These are phyloP conservation scores for Cercospora sp. DNA, from an alignment of 2,329 filamentous ascomycete genomes.

Conservation along the genomic window DNA sequence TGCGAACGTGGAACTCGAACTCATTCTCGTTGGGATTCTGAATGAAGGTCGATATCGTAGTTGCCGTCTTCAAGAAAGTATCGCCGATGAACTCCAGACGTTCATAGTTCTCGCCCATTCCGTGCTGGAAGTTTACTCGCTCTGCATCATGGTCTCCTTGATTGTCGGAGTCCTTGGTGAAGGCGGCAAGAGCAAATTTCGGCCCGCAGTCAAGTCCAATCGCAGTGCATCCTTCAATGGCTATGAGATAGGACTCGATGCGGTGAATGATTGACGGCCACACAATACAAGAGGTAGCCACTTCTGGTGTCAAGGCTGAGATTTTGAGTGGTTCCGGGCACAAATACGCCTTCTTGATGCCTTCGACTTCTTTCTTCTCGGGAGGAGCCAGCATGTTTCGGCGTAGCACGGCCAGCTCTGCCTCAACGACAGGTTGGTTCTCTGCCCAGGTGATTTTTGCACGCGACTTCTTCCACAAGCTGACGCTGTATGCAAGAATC, in stretches of 20 bases:
- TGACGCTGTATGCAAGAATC: slow-evolving; percentile 83
- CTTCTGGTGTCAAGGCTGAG: slow-evolving; percentile 67
- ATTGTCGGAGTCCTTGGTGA: slow-evolving; percentile 91
- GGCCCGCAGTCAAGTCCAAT: slow-evolving; percentile 66
- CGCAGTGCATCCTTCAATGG: slow-evolving; percentile 68
- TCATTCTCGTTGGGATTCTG: slow-evolving; percentile 76
- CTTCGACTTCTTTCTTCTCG: slow-evolving; percentile 53
- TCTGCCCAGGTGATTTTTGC: slow-evolving; percentile 55
- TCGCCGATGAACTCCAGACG: slow-evolving; percentile 91
- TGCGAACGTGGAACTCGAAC: slow-evolving; percentile 82
- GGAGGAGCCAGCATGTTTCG: slow-evolving; percentile 78
- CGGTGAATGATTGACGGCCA: slow-evolving; percentile 84
- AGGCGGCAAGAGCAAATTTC: slow-evolving; percentile 75
- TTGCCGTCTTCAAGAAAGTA: slow-evolving; percentile 92
- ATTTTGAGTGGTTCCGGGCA: slow-evolving; percentile 75
- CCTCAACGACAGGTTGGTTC: slow-evolving; percentile 79
- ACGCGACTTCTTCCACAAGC: slow-evolving; percentile 66
- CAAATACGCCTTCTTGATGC: slow-evolving; percentile 57
- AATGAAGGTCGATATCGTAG: slow-evolving; percentile 81
- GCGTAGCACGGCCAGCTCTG: slow-evolving; percentile 71
- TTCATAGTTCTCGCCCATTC: slow-evolving; percentile 95
- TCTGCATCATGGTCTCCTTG: slow-evolving; percentile 67
- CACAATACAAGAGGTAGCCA: slow-evolving; percentile 71
- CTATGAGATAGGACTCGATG: slow-evolving; percentile 78
- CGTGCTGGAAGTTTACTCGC: slow-evolving; percentile 72